Conservation (phyloP, 108 stramenopile genomes). For the Nitzschia sp. region DNA sequence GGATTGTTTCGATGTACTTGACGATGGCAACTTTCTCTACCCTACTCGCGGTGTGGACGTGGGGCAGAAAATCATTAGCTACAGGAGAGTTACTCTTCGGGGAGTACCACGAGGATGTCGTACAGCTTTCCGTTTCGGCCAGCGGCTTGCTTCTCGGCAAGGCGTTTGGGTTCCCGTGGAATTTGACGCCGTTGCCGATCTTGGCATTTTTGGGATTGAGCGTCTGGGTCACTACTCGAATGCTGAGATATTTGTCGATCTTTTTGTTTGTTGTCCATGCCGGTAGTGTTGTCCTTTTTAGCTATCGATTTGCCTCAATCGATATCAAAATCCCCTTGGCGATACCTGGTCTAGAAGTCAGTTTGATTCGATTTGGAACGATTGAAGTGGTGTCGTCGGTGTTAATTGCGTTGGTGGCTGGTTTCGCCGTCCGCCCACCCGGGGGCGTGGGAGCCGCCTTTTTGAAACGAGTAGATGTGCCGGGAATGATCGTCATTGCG, state of each 20-base stretch:
- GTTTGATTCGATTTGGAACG: conserved; percentile 57
- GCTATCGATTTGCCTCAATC: conserved; percentile 73
- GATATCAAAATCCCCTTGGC: conserved; percentile 47
- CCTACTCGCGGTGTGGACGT: conserved; percentile 56
- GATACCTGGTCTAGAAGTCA: conserved; percentile 37
- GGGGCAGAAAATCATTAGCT: conserved; percentile 52
- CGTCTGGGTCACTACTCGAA: conserved; percentile 68
- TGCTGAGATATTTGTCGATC: conserved; percentile 69
- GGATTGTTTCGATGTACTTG: conserved; percentile 44
- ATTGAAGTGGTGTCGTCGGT: conserved; percentile 42
- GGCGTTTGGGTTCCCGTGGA: conserved; percentile 75
- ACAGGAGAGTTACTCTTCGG: conserved; percentile 61
- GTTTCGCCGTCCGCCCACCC: conserved; percentile 58
- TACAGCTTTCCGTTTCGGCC: conserved; percentile 59
- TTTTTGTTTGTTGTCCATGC: conserved; percentile 76
- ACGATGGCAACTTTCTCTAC: conserved; percentile 47
- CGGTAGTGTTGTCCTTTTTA: conserved; percentile 48
- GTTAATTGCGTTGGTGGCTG: conserved; percentile 52
- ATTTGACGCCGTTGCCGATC: conserved; percentile 72
- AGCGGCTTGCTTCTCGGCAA: conserved; percentile 57
- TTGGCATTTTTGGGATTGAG: conserved; percentile 60
- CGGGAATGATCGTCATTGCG: conserved; percentile 46
- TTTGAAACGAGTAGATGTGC: conserved; percentile 57
- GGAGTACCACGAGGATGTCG: conserved; percentile 83
- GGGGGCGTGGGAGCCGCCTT: conserved; percentile 52